Percentiles rank a stretch among this genome's conserved stretches.
Evolutionary conservation across 1,139 yeast genomes (phyloP).

Genomic region (Yamadazyma epiphylla): DNA sequence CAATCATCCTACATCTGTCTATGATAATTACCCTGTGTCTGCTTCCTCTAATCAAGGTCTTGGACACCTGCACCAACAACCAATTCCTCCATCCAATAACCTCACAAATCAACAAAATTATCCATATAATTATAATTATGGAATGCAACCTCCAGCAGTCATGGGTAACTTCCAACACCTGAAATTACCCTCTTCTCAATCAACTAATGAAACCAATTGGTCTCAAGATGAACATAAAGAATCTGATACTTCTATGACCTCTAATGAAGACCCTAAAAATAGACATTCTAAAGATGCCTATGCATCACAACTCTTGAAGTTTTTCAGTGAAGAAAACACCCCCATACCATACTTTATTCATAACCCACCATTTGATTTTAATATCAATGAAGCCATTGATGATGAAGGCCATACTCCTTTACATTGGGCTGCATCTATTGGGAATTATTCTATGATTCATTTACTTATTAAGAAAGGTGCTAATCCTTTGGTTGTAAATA

Average conservation of each 20-base stretch:
- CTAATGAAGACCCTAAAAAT: slow-evolving; percentile 25
- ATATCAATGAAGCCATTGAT: slow-evolving; percentile 83
- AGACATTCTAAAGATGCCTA: slow-evolving; percentile 33
- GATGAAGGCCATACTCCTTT: slow-evolving; percentile 95
- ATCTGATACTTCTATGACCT: slow-evolving; percentile 42
- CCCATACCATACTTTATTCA: slow-evolving; percentile 72
- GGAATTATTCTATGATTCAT: slow-evolving; percentile 69
- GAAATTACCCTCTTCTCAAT: slow-evolving; percentile 35
- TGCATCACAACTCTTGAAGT: slow-evolving; percentile 52
- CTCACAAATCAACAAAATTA: slow-evolving; percentile 5
- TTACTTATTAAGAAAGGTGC: slow-evolving; percentile 71
- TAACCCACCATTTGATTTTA: slow-evolving; percentile 75
- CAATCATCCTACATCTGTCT: slow-evolving; percentile 12
- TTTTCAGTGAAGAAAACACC: slow-evolving; percentile 69
- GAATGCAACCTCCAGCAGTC: slow-evolving; percentile 14
- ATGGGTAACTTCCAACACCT: slow-evolving; percentile 30
- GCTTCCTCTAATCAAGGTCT: too few species aligned
- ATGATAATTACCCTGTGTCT: too few species aligned
- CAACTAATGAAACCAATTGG: slow-evolving; percentile 46
- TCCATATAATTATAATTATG: background rate
- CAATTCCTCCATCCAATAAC: slow-evolving; percentile 9
- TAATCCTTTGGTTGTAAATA: slow-evolving; percentile 68
- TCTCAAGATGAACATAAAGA: slow-evolving; percentile 43
- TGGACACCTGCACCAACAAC: slow-evolving; percentile 8
- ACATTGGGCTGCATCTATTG: slow-evolving; percentile 97